Conservation (phyloP, 345 rosid genomes). For the Gossypium sturtianum region DNA sequence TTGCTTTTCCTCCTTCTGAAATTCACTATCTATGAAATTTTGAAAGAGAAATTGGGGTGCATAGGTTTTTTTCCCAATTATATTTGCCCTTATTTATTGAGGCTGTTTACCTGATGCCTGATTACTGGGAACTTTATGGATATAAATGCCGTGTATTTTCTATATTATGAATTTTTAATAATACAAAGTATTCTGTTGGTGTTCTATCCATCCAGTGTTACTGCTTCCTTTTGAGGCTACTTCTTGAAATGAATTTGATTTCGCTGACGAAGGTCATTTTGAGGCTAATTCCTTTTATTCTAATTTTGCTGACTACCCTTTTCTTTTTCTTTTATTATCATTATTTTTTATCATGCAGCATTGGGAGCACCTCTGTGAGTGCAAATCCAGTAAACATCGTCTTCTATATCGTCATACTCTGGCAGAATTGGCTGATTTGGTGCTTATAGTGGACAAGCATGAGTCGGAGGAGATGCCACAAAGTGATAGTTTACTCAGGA, state of each 20-base stretch:
- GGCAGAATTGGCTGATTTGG: slow-evolving; percentile 59
- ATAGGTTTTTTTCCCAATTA: background rate
- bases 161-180: background rate
- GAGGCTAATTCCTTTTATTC: background rate
- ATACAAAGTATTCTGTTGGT: background rate
- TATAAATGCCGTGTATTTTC: background rate
- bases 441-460: slow-evolving; percentile 37
- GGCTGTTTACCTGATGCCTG: background rate
- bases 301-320: slow-evolving; percentile 11
- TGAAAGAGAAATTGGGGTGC: background rate
- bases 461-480: slow-evolving; percentile 29
- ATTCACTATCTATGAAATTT: background rate
- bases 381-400: slow-evolving; percentile 56
- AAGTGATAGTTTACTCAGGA: slow-evolving; percentile 28
- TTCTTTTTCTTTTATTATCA: background rate
- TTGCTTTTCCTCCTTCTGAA: background rate
- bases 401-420: slow-evolving; percentile 77
- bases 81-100: background rate
- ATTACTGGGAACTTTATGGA: background rate
- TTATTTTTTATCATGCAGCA: slow-evolving; percentile 52
- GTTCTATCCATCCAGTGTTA: background rate
- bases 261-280: background rate
- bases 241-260: background rate
- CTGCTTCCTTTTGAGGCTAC: background rate
- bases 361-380: slow-evolving; percentile 85